phyloP scores from a whole-genome alignment of 1,139 yeast genomes.

The Taphrina flavorubra region DNA sequence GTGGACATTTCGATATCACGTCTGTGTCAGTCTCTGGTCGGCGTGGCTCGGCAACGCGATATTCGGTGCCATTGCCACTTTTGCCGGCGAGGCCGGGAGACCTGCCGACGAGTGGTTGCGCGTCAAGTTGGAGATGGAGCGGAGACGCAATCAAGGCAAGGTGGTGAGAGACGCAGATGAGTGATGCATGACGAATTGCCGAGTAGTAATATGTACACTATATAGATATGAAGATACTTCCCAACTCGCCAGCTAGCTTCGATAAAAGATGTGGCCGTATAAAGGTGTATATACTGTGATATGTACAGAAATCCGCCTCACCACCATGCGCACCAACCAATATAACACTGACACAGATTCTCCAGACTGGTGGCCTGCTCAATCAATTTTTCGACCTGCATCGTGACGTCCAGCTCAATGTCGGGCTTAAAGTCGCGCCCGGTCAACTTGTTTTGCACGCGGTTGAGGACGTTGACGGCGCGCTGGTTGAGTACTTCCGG shows the following conservation, averaged over 20 bases:
- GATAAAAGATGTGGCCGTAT: background rate
- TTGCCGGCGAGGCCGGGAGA: constrained; percentile 35
- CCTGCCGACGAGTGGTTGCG: constrained; percentile 36
- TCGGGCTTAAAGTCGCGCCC: constrained; percentile 88
- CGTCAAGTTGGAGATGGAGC: constrained; percentile 15
- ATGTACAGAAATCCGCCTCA: background rate
- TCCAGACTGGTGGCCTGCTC: constrained; percentile 97
- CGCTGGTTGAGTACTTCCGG: constrained; percentile 86
- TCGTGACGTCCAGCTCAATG: constrained; percentile 75
- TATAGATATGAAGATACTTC: background rate
- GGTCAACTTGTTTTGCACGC: constrained; percentile 89
- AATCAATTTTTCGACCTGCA: constrained; percentile 90
- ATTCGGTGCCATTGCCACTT: constrained; percentile 29
- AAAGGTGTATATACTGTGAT: background rate
- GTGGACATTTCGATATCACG: constrained; percentile 16
- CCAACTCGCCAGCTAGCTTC: background rate
- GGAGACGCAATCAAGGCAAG: background rate
- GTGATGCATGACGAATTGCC: background rate
- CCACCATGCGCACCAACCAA: constrained; percentile 65
- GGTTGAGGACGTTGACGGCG: constrained; percentile 84
- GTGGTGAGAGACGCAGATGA: background rate
- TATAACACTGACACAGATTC: constrained; percentile 92
- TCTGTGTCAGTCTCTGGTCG: background rate
- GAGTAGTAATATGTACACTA: background rate
- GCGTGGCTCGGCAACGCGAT: constrained; percentile 16